These are phyloP conservation scores for Escovopsis sp. DNA, from an alignment of 2,329 filamentous ascomycete species.

Conservation along the genomic window DNA sequence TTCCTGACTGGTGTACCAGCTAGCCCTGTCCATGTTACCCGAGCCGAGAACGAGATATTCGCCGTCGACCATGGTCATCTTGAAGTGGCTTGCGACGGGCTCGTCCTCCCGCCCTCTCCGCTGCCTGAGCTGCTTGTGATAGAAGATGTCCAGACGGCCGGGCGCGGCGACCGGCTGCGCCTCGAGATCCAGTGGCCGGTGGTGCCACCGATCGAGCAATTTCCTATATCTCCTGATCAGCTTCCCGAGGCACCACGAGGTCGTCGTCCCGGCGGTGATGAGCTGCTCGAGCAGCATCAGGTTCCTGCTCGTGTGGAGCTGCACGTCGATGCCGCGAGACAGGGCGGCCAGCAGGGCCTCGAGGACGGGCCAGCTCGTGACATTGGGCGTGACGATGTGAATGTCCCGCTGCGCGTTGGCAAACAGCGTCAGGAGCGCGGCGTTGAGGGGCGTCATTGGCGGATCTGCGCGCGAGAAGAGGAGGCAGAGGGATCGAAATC, in stretches of 20 bases:
- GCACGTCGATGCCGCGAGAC: slow-evolving; percentile 49
- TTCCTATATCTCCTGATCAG: slow-evolving; percentile 40
- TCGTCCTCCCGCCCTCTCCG: slow-evolving; percentile 27
- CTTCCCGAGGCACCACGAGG: slow-evolving; percentile 43
- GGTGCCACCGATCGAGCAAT: slow-evolving; percentile 7
- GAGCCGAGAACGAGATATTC: slow-evolving; percentile 57
- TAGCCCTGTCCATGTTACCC: slow-evolving; percentile 72
- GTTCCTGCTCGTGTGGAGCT: slow-evolving; percentile 47
- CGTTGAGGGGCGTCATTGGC: slow-evolving; percentile 53
- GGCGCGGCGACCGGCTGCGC: slow-evolving; percentile 20
- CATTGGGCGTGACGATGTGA: slow-evolving; percentile 61
- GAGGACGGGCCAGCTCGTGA: slow-evolving; percentile 53
- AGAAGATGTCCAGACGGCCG: slow-evolving; percentile 42
- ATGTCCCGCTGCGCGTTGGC: slow-evolving; percentile 41
- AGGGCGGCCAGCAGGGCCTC: slow-evolving; percentile 45
- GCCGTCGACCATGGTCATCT: slow-evolving; percentile 58
- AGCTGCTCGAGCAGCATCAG: slow-evolving; percentile 73
- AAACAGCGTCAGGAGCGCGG: slow-evolving; percentile 46
- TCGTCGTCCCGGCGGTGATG: slow-evolving; percentile 63
- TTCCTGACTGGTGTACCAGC: slow-evolving; percentile 79
- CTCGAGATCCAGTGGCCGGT: slow-evolving; percentile 21
- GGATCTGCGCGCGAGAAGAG: slow-evolving; percentile 33
- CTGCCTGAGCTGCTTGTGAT: slow-evolving; percentile 31
- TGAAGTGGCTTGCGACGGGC: slow-evolving; percentile 62
- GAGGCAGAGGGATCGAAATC: slow-evolving; percentile 43